Conservation (phyloP, 495 filamentous ascomycete species). For the Trypethelium eluteriae region DNA sequence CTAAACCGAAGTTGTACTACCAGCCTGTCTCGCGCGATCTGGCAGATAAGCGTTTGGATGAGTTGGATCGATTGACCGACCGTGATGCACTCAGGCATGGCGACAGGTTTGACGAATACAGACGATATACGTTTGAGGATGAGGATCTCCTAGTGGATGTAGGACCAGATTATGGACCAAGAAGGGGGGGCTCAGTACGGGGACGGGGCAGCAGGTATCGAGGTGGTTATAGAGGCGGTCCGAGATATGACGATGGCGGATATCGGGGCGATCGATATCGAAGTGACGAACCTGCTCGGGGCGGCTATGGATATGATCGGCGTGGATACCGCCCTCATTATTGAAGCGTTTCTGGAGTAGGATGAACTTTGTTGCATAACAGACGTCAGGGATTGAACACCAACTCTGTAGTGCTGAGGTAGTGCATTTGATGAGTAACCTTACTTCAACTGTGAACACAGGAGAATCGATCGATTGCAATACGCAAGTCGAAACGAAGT, state of each 20-base stretch:
- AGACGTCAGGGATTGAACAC: too few relatives aligned
- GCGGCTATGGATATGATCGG: neutral
- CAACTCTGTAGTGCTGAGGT: too few relatives aligned
- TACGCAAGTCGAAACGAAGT: too few relatives aligned
- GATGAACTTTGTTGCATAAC: too few relatives aligned
- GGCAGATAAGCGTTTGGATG: conserved; percentile 57
- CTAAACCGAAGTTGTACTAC: conserved; percentile 66
- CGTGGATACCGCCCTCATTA: neutral
- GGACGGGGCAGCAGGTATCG: conserved; percentile 34
- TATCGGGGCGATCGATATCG: conserved; percentile 7
- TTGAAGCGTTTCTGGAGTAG: too few relatives aligned
- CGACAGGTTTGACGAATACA: conserved; percentile 46
- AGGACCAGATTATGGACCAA: conserved; percentile 56
- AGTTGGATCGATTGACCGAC: conserved; percentile 48
- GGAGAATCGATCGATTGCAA: too few relatives aligned
- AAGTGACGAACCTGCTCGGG: neutral
- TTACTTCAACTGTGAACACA: too few relatives aligned
- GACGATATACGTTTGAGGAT: conserved; percentile 73
- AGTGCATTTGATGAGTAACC: too few relatives aligned
- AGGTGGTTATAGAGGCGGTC: conserved; percentile 31
- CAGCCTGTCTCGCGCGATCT: conserved; percentile 48
- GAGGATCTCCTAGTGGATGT: conserved; percentile 62
- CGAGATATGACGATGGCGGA: neutral
- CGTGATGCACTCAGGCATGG: conserved; percentile 36
- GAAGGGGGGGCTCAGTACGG: conserved; percentile 35